Conservation (phyloP, 192 early-diverging fungal species). For the Linnemannia exigua region DNA sequence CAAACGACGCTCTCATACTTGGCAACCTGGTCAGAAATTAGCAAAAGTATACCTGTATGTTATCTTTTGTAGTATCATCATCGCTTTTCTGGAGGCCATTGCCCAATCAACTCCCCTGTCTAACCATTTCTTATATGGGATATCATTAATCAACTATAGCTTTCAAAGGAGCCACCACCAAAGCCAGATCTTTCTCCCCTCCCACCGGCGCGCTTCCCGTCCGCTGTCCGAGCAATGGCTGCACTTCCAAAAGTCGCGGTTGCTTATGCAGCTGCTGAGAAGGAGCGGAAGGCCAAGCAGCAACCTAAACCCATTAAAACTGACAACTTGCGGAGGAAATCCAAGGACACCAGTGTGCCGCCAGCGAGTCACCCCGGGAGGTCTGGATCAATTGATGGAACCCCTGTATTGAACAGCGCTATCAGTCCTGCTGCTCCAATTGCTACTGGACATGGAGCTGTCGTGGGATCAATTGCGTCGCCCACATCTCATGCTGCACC, state of each 20-base stretch:
- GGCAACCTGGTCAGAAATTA: constrained; percentile 51
- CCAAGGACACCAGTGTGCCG: neutral
- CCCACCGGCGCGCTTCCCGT: constrained; percentile 51
- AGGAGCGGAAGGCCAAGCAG: constrained; percentile 20
- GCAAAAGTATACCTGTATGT: constrained; percentile 42
- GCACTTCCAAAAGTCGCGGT: constrained; percentile 43
- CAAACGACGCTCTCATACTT: constrained; percentile 47
- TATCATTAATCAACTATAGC: constrained; percentile 7
- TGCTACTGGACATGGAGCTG: neutral
- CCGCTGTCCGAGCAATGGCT: constrained; percentile 41
- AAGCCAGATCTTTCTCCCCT: constrained; percentile 52
- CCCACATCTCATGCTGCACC: constrained; percentile 25
- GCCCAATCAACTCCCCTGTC: neutral
- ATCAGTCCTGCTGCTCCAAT: neutral
- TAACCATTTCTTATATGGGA: neutral
- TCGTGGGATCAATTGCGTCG: constrained; percentile 1
- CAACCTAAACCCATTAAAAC: neutral
- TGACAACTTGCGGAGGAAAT: neutral
- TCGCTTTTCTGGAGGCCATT: too few relatives aligned
- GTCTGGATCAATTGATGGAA: neutral
- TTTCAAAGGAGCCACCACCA: constrained; percentile 43
- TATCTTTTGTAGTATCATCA: neutral
- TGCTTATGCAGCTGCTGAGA: constrained; percentile 43
- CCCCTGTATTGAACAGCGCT: neutral
- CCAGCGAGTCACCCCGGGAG: constrained; percentile 3